A percentile compares a stretch with the other conserved stretches of the same genome.
These are phyloP conservation scores for Leucocoprinus leucothites DNA, from an alignment of 768 basidiomycete genomes.

Conservation along the genomic window DNA sequence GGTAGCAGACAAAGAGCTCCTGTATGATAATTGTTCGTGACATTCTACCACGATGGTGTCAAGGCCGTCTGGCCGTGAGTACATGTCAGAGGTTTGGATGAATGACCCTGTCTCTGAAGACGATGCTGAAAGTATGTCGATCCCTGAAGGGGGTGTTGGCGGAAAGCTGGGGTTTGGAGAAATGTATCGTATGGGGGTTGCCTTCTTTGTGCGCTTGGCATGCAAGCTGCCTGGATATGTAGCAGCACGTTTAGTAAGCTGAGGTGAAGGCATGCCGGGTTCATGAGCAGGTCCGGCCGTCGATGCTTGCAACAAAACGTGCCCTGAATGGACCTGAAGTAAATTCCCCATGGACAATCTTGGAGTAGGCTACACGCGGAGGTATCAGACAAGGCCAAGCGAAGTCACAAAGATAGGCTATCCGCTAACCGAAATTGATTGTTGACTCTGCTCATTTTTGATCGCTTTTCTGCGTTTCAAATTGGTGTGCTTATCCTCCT, in stretches of 20 bases:
- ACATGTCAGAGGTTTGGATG: neutral
- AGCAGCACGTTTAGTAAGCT: constrained; percentile 13
- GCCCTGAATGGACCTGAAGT: neutral
- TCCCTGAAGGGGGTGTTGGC: neutral
- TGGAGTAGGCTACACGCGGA: neutral
- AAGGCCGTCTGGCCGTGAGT: neutral
- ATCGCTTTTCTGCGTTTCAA: constrained; percentile 39
- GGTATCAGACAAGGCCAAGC: neutral
- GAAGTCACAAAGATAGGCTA: neutral
- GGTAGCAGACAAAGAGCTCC: neutral
- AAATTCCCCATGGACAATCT: neutral
- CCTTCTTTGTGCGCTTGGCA: neutral
- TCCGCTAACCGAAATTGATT: neutral
- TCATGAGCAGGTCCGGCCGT: neutral
- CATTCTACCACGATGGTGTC: neutral
- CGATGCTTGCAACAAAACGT: neutral
- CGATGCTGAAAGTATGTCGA: neutral
- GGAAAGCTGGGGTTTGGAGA: neutral
- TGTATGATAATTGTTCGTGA: constrained; percentile 8
- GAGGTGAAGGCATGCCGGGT: neutral
- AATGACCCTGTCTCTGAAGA: neutral
- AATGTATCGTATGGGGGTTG: neutral
- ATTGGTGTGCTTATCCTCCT: constrained; percentile 61
- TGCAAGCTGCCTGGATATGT: constrained; percentile 9
- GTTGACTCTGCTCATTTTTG: constrained; percentile 24